Base-by-base conservation (phyloP, 2,329 filamentous ascomycete species). In the Fusarium denticulatum region DNA sequence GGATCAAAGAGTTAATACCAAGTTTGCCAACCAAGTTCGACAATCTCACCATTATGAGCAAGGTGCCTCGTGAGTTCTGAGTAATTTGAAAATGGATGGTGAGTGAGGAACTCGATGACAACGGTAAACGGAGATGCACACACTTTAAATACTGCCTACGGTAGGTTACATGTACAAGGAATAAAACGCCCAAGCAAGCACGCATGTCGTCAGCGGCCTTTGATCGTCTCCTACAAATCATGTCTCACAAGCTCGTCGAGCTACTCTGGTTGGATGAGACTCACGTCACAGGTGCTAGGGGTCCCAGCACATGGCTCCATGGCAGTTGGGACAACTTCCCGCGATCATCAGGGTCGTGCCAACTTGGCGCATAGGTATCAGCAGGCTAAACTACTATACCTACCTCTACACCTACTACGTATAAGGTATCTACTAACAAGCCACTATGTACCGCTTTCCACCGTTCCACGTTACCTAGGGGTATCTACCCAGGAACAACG, bases 171-270 rank as follows among this genome's bases (percentile, higher is more conserved):
- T 15, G 20, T 40, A 59, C 72, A 75, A 45, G 57, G 53, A 60
- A 63, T 39, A 53, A 65, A 67, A 63, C 30, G 49, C 56, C 58
- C 34, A 69, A 50, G 34, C 30, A 69, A 50, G 34, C 60, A 64
- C 45, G 37, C 53, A 74, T 75, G 72, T 71, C 72, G 72, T 75
- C 72, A 75, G 72, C 57, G 65, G 72, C 61, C 65, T 55, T 50
- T 71, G 72, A 64, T 75, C 52, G 49, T 63, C 65, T 75, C 59
- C 34, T 55, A 60, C 65, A 61, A 32, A 67, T 47, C 70, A 70
- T 65, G 72, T 65, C 72, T 71, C 65, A 55, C 56, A 56, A 57
- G 40, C 59, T 59, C 36, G 66, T 53, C 39, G 28, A 47, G 55
- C 49, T 40, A 60, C 50, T 60, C 72, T 74, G 72, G 72, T 74